phyloP scores from a whole-genome alignment of 164 flowering plant species.

The Sextonia rubra region DNA sequence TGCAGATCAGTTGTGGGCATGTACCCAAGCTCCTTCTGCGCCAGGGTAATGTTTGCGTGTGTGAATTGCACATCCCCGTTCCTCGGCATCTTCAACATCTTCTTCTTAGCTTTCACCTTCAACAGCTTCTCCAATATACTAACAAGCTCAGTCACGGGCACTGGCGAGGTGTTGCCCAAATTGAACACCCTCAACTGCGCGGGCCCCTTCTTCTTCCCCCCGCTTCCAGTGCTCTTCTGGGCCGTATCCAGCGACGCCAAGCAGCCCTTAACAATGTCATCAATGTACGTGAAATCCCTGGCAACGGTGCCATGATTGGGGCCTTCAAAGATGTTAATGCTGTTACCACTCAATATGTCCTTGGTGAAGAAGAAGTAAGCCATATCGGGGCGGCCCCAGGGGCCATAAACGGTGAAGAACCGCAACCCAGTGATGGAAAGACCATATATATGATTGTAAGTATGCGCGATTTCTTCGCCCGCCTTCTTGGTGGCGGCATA shows the following conservation, averaged over 20 bases:
- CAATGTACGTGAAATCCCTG: constrained; percentile 86
- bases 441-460: constrained; percentile 83
- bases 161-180: constrained; percentile 78
- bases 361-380: constrained; percentile 87
- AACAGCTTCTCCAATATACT: constrained; percentile 77
- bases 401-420: constrained; percentile 92
- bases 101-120: constrained; percentile 75
- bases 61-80: constrained; percentile 95
- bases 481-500: constrained; percentile 97
- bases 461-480: constrained; percentile 84
- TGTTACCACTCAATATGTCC: constrained; percentile 78
- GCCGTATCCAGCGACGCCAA: constrained; percentile 66
- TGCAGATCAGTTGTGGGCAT: constrained; percentile 90
- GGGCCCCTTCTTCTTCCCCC: constrained; percentile 86
- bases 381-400: constrained; percentile 97
- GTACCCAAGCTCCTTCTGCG: constrained; percentile 77
- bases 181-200: constrained; percentile 84
- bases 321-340: constrained; percentile 69
- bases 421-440: constrained; percentile 85
- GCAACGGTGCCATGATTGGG: constrained; percentile 86
- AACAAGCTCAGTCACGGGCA: constrained; percentile 76
- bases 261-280: constrained; percentile 74
- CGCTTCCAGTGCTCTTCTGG: constrained; percentile 78
- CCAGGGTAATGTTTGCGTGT: constrained; percentile 80
- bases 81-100: constrained; percentile 71